Base-by-base conservation (phyloP, 2,329 filamentous ascomycete genomes). In the Neofusicoccum parvum region DNA sequence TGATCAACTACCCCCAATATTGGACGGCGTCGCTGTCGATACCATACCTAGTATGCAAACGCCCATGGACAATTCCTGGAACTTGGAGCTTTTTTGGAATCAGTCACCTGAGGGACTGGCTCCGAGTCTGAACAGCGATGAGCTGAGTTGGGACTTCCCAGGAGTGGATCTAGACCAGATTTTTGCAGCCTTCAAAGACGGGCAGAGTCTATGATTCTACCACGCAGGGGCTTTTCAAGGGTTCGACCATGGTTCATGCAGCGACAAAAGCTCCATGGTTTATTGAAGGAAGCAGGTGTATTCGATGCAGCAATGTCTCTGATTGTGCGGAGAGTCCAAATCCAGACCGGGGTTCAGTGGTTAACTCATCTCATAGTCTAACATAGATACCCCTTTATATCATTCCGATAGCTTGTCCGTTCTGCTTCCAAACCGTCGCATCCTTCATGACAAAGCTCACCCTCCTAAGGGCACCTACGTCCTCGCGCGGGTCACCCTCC, bases 401-500 rank as follows among this genome's bases (percentile, higher is more conserved):
- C 60, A 64, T 64, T 15, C 60, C 60, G 11, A 67, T 46, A 32
- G 53, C 50, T 7, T 50, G 34, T 20, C 74, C 71, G 39, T 72
- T 68, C 12, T 64, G 66, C 70, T 85, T 85, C 78, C 82, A 86
- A 9, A 86, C 75, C 56, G 70, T 77, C 0, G 78, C 84, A 69
- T 87, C 84, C 70, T 87, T 87, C 84, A 87, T 86, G 17, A 87
- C 85, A 70, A 86, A 86, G 62, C 72, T 76, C 0, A 86, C 81
- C 65, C 77, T 80, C 62, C 83, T 77, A 36, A 87, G 66, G 1
- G 80, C 80, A 20, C 70, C 68, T 1, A 71, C 41, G 63, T 85
- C 81, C 20, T 74, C 67, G 32, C 75, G 73, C 2, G 81, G 79
- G 68, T 86, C 81, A 0, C 77, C 73, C 2, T 80, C 75, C 11